Evolutionary conservation across 169 alveolate species (phyloP).

Genomic region (Eimeria praecox): DNA sequence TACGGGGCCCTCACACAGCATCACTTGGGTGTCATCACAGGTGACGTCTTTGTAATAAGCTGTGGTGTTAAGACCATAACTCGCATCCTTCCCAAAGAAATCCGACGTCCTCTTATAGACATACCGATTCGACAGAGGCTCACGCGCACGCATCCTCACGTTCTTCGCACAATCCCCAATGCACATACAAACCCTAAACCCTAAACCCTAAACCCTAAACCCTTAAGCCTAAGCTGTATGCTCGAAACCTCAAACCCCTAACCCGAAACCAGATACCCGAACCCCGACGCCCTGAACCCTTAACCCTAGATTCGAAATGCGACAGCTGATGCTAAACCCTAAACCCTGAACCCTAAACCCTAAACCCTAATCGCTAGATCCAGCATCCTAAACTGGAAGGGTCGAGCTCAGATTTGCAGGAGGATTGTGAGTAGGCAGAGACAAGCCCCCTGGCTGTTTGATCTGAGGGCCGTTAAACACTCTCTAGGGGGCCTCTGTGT

Average conservation of each 20-base stretch:
- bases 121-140: neutral
- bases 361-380: neutral
- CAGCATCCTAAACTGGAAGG: neutral
- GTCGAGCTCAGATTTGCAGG: no score
- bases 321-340: no score
- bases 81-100: neutral
- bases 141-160: neutral
- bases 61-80: neutral
- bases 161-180: neutral
- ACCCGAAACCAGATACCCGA: neutral
- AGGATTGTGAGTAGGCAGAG: no score
- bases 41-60: neutral
- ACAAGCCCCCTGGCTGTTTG: no score
- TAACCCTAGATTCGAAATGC: neutral
- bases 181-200: neutral
- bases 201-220: slow-evolving; percentile 4
- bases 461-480: no score
- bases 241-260: neutral
- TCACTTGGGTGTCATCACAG: neutral
- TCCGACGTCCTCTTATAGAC: neutral
- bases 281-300: neutral
- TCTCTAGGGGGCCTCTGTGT: neutral
- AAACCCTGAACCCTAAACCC: slow-evolving; percentile 7
- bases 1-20: neutral
- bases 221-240: neutral